Evolutionary conservation across 140 eudicot species (phyloP).

Genomic region (Stevia rebaudiana): DNA sequence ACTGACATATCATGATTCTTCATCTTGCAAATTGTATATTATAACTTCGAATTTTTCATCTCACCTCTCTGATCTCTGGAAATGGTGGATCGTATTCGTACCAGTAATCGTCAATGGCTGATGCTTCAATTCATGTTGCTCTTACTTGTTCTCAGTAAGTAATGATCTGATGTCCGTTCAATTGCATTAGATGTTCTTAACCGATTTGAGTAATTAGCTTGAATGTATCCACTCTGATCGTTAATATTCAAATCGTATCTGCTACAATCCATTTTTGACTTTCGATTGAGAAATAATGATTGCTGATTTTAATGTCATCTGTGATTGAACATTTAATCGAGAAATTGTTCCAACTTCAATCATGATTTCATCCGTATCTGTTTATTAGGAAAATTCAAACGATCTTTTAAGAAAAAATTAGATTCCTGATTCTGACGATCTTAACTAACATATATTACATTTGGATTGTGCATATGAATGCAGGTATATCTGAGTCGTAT

Average conservation of each 20-base stretch:
- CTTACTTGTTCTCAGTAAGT: conserved; percentile 21
- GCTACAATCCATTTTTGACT: background rate
- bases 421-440: no score
- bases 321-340: no score
- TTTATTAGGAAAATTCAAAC: no score
- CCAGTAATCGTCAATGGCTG: conserved; percentile 1
- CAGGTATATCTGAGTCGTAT: conserved; percentile 19
- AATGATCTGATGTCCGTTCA: background rate
- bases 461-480: conserved; percentile 2
- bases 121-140: conserved; percentile 17
- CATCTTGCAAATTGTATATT: background rate
- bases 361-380: no score
- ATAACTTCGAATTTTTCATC: background rate
- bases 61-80: background rate
- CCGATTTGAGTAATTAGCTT: background rate
- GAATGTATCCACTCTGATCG: no score
- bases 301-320: no score
- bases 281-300: no score
- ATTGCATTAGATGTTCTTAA: background rate
- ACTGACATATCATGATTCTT: background rate
- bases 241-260: background rate
- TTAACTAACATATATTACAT: background rate
- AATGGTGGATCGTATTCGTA: conserved; percentile 1
- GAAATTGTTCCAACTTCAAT: no score
- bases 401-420: no score